Base-by-base conservation (phyloP, 2,329 filamentous ascomycete species). In the Cercospora sp. region DNA sequence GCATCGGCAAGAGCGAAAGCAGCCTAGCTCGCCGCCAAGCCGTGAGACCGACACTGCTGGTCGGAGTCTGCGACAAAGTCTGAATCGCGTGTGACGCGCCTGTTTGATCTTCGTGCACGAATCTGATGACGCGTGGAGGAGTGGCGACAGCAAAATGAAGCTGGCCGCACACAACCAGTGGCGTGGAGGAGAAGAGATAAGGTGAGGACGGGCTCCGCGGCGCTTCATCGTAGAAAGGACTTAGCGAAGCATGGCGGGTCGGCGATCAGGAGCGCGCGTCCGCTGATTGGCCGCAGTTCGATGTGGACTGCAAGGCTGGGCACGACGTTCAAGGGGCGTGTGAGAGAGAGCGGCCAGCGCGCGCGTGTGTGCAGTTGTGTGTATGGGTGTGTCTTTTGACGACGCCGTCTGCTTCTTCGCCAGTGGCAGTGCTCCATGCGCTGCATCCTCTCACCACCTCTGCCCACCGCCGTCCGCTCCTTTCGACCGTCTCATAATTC, bases 21-120 rank as follows among this genome's bases (percentile, higher is more conserved):
- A 30, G 53, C 26, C 53, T 58, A 30, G 53, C 13, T 30, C 9
- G 45, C 28, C 13, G 53, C 53, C 53, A 58, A 58, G 53, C 16
- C n/a, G 53, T 18, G 24, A 55, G 24, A 37, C 26, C 66, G 65
- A 63, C 67, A 32, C 65, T 64, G 66, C 63, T 66, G 10, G 68
- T 51, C 18, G 70, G 13, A 68, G 45, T 51, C 63, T 69, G 28
- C 69, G 65, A 61, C 63, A 65, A 13, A 61, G 55, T n/a, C 64
- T 68, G n/a, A 57, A 69, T 37, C 66, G 65, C 32, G 66, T 24
- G n/a, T 67, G 68, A 32, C 65, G 61, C 32, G 32, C 51, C 21
- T 58, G 49, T 64, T 64, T 58, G 30, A 58, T 61, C 59, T 21
- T 13, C 30, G 30, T 7, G 13, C 13, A 18, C 53, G 21, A 18